phyloP scores from a whole-genome alignment of 108 stramenopile species.

The Parietichytrium sp. region DNA sequence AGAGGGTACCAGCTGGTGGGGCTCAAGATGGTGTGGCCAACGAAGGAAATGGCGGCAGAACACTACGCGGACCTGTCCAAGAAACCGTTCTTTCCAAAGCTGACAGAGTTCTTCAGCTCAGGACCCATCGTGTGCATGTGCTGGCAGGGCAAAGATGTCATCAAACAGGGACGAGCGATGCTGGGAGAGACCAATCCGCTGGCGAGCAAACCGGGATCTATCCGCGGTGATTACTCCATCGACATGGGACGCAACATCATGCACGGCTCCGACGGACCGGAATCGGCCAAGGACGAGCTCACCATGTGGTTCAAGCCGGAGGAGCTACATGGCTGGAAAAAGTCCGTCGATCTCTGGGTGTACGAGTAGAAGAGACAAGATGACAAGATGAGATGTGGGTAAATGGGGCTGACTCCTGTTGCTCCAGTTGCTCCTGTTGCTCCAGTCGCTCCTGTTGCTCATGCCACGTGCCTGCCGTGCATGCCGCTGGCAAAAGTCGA shows the following conservation, averaged over 20 bases:
- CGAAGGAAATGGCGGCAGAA: slow-evolving; percentile 74
- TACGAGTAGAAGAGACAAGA: no score
- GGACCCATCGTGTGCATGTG: slow-evolving; percentile 80
- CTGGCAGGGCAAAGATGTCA: slow-evolving; percentile 89
- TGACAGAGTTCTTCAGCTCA: slow-evolving; percentile 84
- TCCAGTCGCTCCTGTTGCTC: no score
- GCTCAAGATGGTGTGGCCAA: slow-evolving; percentile 81
- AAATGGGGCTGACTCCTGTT: no score
- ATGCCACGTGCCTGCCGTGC: no score
- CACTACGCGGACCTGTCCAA: slow-evolving; percentile 85
- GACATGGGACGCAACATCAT: slow-evolving; percentile 78
- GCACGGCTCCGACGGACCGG: slow-evolving; percentile 78
- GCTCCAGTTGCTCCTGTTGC: no score
- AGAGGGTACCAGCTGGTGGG: slow-evolving; percentile 87
- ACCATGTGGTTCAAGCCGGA: slow-evolving; percentile 88
- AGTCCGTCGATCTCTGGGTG: slow-evolving; percentile 73
- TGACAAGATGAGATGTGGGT: neutral
- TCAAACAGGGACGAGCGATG: slow-evolving; percentile 84
- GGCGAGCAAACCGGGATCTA: slow-evolving; percentile 81
- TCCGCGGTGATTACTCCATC: slow-evolving; percentile 83
- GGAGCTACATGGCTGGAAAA: slow-evolving; percentile 70
- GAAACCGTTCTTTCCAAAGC: slow-evolving; percentile 88
- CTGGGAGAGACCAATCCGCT: slow-evolving; percentile 91
- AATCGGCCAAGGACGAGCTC: slow-evolving; percentile 88
- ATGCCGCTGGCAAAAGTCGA: no score